Percentiles rank a stretch among this genome's conserved stretches.
phyloP scores from a whole-genome alignment of 2,329 filamentous ascomycete species.

The Talaromyces piceae region DNA sequence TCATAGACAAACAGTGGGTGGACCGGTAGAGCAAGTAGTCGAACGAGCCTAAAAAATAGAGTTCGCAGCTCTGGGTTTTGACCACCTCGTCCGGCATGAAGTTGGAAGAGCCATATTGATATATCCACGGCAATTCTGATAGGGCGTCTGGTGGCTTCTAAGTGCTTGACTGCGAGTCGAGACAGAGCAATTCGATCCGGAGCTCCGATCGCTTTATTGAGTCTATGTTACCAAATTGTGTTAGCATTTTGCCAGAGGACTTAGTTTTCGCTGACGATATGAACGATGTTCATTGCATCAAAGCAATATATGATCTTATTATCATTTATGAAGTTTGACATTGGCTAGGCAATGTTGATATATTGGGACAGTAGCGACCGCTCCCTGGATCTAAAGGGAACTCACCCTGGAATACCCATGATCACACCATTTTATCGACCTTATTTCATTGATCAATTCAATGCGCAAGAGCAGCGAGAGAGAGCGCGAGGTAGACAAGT shows the following conservation, averaged over 20 bases:
- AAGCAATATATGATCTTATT: neutral
- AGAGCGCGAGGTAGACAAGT: neutral
- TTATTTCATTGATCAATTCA: neutral
- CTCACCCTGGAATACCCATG: constrained; percentile 13
- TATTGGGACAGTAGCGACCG: neutral
- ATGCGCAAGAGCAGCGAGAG: neutral
- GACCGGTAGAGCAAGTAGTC: constrained; percentile 67
- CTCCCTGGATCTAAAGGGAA: neutral
- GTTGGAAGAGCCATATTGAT: constrained; percentile 96
- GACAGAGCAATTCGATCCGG: constrained; percentile 73
- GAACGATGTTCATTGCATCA: neutral
- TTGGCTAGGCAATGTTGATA: neutral
- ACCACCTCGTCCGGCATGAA: constrained; percentile 76
- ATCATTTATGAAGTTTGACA: neutral
- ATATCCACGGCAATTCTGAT: constrained; percentile 87
- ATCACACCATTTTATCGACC: constrained; percentile 1
- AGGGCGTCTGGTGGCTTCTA: constrained; percentile 62
- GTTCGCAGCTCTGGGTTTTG: constrained; percentile 85
- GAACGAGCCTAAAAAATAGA: constrained; percentile 82
- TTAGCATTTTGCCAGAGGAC: constrained; percentile 13
- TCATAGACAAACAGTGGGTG: constrained; percentile 88
- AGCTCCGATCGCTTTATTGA: constrained; percentile 81
- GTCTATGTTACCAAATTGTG: constrained; percentile 45
- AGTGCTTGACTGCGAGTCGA: constrained; percentile 71
- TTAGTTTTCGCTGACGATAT: neutral